Base-by-base conservation (phyloP, 2,329 filamentous ascomycete species). In the Ophiosphaerella herpotricha region DNA sequence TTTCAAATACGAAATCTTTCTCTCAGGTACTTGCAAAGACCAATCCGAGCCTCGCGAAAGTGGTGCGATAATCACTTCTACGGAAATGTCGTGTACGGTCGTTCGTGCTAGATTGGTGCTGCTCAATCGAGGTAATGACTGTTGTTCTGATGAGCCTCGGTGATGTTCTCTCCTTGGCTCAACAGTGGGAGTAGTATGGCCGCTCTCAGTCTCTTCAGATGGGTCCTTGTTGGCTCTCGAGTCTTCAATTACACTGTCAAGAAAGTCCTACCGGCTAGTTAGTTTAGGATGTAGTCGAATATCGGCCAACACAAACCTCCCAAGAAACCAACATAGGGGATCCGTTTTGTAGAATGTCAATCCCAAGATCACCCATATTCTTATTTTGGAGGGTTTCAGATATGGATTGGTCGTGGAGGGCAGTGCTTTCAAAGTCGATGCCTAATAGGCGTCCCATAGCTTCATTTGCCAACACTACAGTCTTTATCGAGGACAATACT, bases 341-440 rank as follows among this genome's bases (percentile, higher is more conserved):
- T 6, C 86, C 87, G 55, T 89, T 84, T 59, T 90, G 85, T 9
- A 91, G 66, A 74, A 91, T 82, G 57, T 91, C 87, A 48, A 92
- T 80, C 0, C 88, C 88, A 9, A 92, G 78, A 60, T 91, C 84
- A 5, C 83, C 82, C 41, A 92, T 75, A 0, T 83, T 82, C 63
- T 87, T 83, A 1, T 87, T 88, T 26, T 82, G 80, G 13, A 92
- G 75, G 16, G 78, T 74, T 31, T 91, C 86, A 34, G 82, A 77
- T 4, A 83, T 75, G 8, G 75, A 76, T 31, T 68, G 56, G 39
- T 77, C 75, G 35, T 78, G 73, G 13, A 74, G 60, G 24, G 71
- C 67, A n/a, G 70, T 67, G 16, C 69, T 69, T 37, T 71, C 62
- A 18, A 76, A 71, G 23, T 83, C 77, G 41, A 89, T 77, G 4